Evolutionary conservation across 1,139 yeast species (phyloP).

Genomic region (Magnusiomyces ingens): DNA sequence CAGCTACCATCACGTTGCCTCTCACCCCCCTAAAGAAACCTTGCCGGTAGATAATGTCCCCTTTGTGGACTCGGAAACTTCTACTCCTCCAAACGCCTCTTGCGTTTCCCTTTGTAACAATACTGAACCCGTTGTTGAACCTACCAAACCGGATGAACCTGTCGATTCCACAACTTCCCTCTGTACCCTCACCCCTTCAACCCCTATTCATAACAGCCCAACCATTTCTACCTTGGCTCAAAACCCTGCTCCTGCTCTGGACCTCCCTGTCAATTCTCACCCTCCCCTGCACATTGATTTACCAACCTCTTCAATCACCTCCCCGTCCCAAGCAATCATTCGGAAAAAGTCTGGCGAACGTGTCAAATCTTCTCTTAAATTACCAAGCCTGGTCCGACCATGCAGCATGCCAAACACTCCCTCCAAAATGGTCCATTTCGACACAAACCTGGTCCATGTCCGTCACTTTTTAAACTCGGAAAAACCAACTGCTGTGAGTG

Average conservation of each 20-base stretch:
- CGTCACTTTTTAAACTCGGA: constrained; percentile 67
- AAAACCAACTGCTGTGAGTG: constrained; percentile 68
- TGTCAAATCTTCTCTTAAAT: constrained; percentile 64
- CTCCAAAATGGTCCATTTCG: constrained; percentile 75
- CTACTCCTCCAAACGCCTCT: neutral
- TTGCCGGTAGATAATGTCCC: neutral
- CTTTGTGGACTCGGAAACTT: neutral
- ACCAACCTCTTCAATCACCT: neutral
- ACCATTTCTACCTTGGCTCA: neutral
- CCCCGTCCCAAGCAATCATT: constrained; percentile 34
- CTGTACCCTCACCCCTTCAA: constrained; percentile 3
- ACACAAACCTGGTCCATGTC: constrained; percentile 55
- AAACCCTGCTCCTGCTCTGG: neutral
- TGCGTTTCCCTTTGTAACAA: constrained; percentile 2
- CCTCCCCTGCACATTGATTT: neutral
- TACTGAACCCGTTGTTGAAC: no score
- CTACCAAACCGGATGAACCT: no score
- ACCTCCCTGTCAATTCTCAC: neutral
- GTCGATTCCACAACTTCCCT: neutral
- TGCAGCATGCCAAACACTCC: constrained; percentile 72
- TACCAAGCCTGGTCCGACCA: constrained; percentile 43
- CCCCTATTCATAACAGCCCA: neutral
- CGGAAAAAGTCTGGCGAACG: constrained; percentile 77
- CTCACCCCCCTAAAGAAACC: neutral
- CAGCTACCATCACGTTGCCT: neutral